Evolutionary conservation across 2,329 filamentous ascomycete species (phyloP).

Genomic region (Acrocalymma vagum): DNA sequence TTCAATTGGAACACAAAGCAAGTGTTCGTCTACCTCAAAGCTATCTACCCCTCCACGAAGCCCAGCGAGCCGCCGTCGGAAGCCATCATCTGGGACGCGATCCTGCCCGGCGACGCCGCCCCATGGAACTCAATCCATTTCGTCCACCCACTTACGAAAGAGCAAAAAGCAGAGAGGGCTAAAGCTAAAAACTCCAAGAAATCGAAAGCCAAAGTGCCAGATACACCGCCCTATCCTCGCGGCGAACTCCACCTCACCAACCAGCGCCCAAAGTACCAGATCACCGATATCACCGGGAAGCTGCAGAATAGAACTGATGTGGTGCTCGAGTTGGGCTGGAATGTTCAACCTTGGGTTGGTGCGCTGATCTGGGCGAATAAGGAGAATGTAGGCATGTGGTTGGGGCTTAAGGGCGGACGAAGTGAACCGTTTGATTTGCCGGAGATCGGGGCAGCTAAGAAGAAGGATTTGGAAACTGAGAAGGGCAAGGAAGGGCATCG

Average conservation of each 20-base stretch:
- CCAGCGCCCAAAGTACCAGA: conserved; percentile 95
- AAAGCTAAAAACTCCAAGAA: conserved; percentile 20
- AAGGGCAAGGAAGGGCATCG: conserved; percentile 59
- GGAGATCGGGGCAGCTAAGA: conserved; percentile 68
- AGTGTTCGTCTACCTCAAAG: conserved; percentile 94
- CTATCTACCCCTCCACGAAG: conserved; percentile 67
- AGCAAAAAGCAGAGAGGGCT: conserved; percentile 55
- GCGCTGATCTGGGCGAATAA: conserved; percentile 77
- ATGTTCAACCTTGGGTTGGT: conserved; percentile 97
- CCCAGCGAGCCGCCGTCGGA: conserved; percentile 57
- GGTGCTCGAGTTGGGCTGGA: conserved; percentile 86
- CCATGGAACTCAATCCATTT: conserved; percentile 61
- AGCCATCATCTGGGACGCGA: conserved; percentile 94
- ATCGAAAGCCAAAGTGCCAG: conserved; percentile 11
- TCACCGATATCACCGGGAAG: conserved; percentile 85
- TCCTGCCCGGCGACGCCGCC: conserved; percentile 80
- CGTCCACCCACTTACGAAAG: conserved; percentile 67
- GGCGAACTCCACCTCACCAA: conserved; percentile 81
- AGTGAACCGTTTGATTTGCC: conserved; percentile 73
- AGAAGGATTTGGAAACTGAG: conserved; percentile 57
- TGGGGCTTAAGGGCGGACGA: conserved; percentile 69
- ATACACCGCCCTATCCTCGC: conserved; percentile 51
- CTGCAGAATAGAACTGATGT: conserved; percentile 79
- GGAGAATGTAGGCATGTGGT: conserved; percentile 67
- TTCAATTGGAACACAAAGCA: conserved; percentile 99